Evolutionary conservation across 805 yeast genomes (phyloP).

Genomic region (Torulaspora maleeae): DNA sequence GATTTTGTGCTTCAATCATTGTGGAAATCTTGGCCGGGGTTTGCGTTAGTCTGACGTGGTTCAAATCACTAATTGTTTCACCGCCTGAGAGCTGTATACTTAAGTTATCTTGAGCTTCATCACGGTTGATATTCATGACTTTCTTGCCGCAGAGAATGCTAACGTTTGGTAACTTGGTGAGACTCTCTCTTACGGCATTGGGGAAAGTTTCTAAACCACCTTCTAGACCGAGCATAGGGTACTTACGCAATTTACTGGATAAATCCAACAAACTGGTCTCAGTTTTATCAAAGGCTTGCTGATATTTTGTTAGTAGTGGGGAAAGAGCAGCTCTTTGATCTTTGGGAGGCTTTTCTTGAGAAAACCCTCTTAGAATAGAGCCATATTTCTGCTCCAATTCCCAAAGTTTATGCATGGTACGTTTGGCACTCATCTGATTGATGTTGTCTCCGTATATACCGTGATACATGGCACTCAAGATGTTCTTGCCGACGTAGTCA

Average conservation of each 20-base stretch:
- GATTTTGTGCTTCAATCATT: slow-evolving; percentile 24
- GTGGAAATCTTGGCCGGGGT: slow-evolving; percentile 41
- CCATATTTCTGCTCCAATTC: slow-evolving; percentile 57
- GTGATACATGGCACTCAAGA: slow-evolving; percentile 76
- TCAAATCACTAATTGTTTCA: slow-evolving; percentile 33
- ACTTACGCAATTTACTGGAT: slow-evolving; percentile 41
- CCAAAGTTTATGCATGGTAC: slow-evolving; percentile 53
- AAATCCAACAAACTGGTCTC: slow-evolving; percentile 38
- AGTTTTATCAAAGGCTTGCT: slow-evolving; percentile 38
- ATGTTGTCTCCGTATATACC: slow-evolving; percentile 93
- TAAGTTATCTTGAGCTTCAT: neutral
- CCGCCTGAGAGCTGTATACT: slow-evolving; percentile 5
- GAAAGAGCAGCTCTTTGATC: slow-evolving; percentile 23
- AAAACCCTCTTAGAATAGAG: slow-evolving; percentile 47
- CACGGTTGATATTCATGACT: slow-evolving; percentile 6
- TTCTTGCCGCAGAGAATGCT: slow-evolving; percentile 16
- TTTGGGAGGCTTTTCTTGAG: slow-evolving; percentile 35
- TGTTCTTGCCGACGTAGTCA: slow-evolving; percentile 42
- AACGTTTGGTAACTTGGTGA: slow-evolving; percentile 39
- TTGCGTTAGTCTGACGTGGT: slow-evolving; percentile 59
- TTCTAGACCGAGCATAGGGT: slow-evolving; percentile 57
- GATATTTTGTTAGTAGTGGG: slow-evolving; percentile 38
- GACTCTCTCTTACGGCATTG: slow-evolving; percentile 36
- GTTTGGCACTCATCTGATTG: slow-evolving; percentile 55
- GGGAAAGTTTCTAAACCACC: slow-evolving; percentile 58